Percentiles rank a stretch among this genome's conserved stretches.
These are phyloP conservation scores for Fibroporia radiculosa DNA, from an alignment of 768 basidiomycete genomes.

Conservation along the genomic window DNA sequence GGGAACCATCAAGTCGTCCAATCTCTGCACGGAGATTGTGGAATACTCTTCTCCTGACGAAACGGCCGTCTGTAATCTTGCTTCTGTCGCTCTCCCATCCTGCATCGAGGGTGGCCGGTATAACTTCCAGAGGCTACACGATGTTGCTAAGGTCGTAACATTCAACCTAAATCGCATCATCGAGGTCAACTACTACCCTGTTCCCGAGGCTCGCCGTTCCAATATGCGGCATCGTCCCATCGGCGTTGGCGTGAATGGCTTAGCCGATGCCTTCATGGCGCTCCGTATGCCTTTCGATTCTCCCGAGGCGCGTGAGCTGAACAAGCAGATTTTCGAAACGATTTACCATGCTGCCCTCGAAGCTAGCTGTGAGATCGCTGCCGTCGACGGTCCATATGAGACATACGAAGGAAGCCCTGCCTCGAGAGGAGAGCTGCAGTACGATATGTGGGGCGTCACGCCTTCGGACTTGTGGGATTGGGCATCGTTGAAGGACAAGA, in stretches of 20 bases:
- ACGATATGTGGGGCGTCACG: constrained; percentile 90
- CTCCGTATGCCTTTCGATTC: constrained; percentile 95
- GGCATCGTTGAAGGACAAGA: constrained; percentile 77
- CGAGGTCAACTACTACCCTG: constrained; percentile 92
- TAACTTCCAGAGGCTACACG: constrained; percentile 94
- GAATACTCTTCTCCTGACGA: constrained; percentile 98
- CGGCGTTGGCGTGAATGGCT: constrained; percentile 94
- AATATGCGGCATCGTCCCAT: constrained; percentile 98
- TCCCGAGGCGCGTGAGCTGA: constrained; percentile 75
- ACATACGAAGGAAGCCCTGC: constrained; percentile 91
- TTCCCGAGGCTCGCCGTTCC: constrained; percentile 82
- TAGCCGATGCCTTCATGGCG: constrained; percentile 97
- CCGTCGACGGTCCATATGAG: constrained; percentile 74
- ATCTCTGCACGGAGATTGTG: constrained; percentile 98
- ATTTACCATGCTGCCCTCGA: constrained; percentile 96
- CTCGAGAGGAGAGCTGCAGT: constrained; percentile 81
- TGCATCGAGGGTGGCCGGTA: constrained; percentile 79
- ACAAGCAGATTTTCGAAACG: constrained; percentile 96
- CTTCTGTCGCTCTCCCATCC: constrained; percentile 90
- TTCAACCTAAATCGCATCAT: constrained; percentile 93
- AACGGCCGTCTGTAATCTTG: constrained; percentile 96
- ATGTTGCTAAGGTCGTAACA: constrained; percentile 87
- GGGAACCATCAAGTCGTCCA: constrained; percentile 98
- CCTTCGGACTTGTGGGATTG: constrained; percentile 93
- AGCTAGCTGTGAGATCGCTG: constrained; percentile 83